Conservation (phyloP, 768 basidiomycete genomes). For the Strobilomyces dryophilus region DNA sequence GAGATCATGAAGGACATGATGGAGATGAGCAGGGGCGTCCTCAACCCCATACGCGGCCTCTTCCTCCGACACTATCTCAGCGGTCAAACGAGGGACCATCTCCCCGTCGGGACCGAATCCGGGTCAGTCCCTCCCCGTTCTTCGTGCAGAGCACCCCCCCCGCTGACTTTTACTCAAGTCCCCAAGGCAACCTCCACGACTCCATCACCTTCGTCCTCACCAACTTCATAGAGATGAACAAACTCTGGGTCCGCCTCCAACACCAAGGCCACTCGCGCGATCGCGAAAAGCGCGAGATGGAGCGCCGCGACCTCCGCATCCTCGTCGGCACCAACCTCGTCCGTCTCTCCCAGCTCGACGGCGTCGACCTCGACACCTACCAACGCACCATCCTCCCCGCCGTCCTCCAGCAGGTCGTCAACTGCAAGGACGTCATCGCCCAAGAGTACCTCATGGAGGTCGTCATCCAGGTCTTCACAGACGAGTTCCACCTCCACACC, state of each 20-base stretch:
- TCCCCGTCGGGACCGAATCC: conserved; percentile 81
- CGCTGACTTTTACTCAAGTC: conserved; percentile 39
- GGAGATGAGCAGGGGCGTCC: conserved; percentile 97
- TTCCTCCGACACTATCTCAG: conserved; percentile 96
- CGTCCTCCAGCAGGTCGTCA: conserved; percentile 94
- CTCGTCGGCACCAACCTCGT: conserved; percentile 98
- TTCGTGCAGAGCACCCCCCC: neutral
- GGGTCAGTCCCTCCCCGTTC: conserved; percentile 51
- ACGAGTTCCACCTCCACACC: conserved; percentile 95
- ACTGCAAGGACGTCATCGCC: conserved; percentile 97
- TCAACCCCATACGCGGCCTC: conserved; percentile 94
- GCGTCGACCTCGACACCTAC: conserved; percentile 94
- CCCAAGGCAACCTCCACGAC: conserved; percentile 87
- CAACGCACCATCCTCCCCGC: conserved; percentile 81
- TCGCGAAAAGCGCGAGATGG: conserved; percentile 95
- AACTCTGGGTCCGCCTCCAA: conserved; percentile 97
- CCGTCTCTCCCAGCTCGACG: conserved; percentile 90
- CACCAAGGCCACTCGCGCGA: conserved; percentile 97
- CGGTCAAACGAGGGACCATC: conserved; percentile 91
- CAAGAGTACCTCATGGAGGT: conserved; percentile 99
- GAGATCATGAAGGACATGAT: conserved; percentile 99
- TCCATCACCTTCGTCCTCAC: conserved; percentile 94
- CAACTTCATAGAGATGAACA: conserved; percentile 99
- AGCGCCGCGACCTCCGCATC: conserved; percentile 91
- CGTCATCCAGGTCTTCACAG: conserved; percentile 98